Percentiles rank a stretch among this genome's conserved stretches.
Conservation (phyloP, 768 basidiomycete species). For the Roridomyces roridus region DNA sequence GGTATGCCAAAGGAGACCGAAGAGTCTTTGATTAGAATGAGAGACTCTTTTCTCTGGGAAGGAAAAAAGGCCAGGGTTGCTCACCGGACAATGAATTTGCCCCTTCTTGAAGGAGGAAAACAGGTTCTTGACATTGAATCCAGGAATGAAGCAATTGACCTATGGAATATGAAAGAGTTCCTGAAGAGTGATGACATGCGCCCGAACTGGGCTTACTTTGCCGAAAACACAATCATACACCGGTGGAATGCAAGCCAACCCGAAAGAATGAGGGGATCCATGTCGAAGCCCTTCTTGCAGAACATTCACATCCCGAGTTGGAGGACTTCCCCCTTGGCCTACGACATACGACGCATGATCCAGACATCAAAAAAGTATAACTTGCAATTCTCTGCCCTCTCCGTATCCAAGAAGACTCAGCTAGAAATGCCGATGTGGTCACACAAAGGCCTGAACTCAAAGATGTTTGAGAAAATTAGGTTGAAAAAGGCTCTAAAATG, state of each 20-base stretch:
- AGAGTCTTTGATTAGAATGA: neutral
- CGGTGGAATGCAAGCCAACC: neutral
- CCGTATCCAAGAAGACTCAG: neutral
- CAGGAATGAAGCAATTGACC: too few species aligned
- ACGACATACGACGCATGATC: neutral
- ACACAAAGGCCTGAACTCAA: neutral
- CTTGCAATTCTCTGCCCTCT: neutral
- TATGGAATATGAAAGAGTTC: too few species aligned
- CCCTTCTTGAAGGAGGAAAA: too few species aligned
- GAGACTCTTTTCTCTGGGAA: too few species aligned
- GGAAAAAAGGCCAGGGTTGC: too few species aligned
- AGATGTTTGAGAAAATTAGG: neutral
- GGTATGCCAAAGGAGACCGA: neutral
- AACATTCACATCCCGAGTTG: neutral
- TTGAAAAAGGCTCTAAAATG: neutral
- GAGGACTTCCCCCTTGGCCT: neutral
- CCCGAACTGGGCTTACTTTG: neutral
- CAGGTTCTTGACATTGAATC: too few species aligned
- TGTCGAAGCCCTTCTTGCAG: neutral
- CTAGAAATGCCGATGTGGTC: neutral
- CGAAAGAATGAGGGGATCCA: neutral
- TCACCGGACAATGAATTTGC: too few species aligned
- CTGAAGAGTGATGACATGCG: neutral
- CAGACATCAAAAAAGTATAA: neutral
- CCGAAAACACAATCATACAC: neutral